Percentiles rank a stretch among this genome's conserved stretches.
phyloP scores from a whole-genome alignment of 1,139 yeast species.

The Yamadazyma atmosphaerica region DNA sequence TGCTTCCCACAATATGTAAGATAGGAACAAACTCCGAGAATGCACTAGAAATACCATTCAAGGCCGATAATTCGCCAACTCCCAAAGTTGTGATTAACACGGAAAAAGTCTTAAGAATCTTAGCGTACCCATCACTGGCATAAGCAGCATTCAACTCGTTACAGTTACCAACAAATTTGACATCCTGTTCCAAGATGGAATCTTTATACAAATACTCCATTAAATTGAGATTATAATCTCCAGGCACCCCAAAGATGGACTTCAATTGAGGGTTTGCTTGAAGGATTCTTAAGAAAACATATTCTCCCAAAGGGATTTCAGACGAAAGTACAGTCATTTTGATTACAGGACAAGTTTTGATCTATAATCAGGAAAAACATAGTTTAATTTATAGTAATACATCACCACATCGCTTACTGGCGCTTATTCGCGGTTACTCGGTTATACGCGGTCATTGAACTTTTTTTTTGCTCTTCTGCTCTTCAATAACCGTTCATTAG shows the following conservation, averaged over 20 bases:
- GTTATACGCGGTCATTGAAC: neutral
- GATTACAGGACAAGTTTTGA: neutral
- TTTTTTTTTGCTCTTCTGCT: neutral
- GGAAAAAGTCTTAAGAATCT: slow-evolving; percentile 45
- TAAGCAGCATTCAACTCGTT: slow-evolving; percentile 55
- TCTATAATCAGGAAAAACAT: neutral
- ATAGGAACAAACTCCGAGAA: slow-evolving; percentile 79
- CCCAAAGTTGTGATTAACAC: slow-evolving; percentile 69
- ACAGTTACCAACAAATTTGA: slow-evolving; percentile 32
- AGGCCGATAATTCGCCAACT: slow-evolving; percentile 84
- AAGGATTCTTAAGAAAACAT: slow-evolving; percentile 34
- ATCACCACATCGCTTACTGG: neutral
- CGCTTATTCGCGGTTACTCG: slow-evolving; percentile 3
- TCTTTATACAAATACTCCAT: slow-evolving; percentile 37
- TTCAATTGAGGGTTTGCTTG: slow-evolving; percentile 38
- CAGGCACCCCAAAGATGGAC: slow-evolving; percentile 42
- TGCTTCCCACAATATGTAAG: slow-evolving; percentile 73
- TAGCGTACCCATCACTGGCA: slow-evolving; percentile 78
- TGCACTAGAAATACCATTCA: slow-evolving; percentile 83
- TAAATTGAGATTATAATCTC: slow-evolving; percentile 41
- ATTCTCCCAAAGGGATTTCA: slow-evolving; percentile 37
- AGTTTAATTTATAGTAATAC: neutral
- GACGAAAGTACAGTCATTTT: slow-evolving; percentile 14
- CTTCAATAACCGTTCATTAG: slow-evolving; percentile 2
- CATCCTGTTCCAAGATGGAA: slow-evolving; percentile 20